Evolutionary conservation across 208 protist species (phyloP).

Genomic region (Wallacemonas sp.): DNA sequence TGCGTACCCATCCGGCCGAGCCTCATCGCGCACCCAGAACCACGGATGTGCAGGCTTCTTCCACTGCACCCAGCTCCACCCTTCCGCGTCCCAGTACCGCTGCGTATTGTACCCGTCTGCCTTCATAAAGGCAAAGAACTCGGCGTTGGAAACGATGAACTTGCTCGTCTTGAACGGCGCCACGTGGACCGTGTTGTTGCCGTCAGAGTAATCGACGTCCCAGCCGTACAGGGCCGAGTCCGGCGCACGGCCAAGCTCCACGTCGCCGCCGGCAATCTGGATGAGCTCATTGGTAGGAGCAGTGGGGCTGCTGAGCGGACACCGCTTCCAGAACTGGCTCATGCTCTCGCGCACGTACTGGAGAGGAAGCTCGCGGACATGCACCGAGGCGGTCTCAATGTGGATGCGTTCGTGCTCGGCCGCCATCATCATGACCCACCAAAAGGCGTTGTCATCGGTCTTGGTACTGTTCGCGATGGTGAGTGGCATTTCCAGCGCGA

Average conservation of each 20-base stretch:
- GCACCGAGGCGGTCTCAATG: slow-evolving; percentile 95
- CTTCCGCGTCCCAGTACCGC: slow-evolving; percentile 95
- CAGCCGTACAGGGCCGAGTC: slow-evolving; percentile 92
- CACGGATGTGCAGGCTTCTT: slow-evolving; percentile 88
- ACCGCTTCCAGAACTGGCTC: slow-evolving; percentile 76
- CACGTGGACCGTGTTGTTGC: slow-evolving; percentile 72
- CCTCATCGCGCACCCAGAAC: slow-evolving; percentile 93
- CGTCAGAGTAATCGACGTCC: slow-evolving; percentile 96
- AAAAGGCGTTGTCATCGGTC: slow-evolving; percentile 81
- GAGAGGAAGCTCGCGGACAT: slow-evolving; percentile 95
- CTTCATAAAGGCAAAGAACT: slow-evolving; percentile 94
- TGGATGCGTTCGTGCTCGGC: slow-evolving; percentile 97
- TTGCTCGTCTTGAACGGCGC: slow-evolving; percentile 93
- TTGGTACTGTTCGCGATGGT: slow-evolving; percentile 78
- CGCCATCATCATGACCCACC: slow-evolving; percentile 95
- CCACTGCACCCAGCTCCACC: slow-evolving; percentile 96
- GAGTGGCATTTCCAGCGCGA: slow-evolving; percentile 72
- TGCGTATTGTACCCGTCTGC: slow-evolving; percentile 90
- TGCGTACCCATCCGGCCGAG: slow-evolving; percentile 71
- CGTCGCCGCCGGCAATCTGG: slow-evolving; percentile 63
- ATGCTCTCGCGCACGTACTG: slow-evolving; percentile 61
- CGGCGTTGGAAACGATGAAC: slow-evolving; percentile 95
- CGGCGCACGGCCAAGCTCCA: slow-evolving; percentile 71
- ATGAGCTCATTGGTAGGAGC: slow-evolving; percentile 84
- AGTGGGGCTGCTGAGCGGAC: slow-evolving; percentile 41